Evolutionary conservation across 768 basidiomycete species (phyloP).

Genomic region (Cystobasidium tubakii): DNA sequence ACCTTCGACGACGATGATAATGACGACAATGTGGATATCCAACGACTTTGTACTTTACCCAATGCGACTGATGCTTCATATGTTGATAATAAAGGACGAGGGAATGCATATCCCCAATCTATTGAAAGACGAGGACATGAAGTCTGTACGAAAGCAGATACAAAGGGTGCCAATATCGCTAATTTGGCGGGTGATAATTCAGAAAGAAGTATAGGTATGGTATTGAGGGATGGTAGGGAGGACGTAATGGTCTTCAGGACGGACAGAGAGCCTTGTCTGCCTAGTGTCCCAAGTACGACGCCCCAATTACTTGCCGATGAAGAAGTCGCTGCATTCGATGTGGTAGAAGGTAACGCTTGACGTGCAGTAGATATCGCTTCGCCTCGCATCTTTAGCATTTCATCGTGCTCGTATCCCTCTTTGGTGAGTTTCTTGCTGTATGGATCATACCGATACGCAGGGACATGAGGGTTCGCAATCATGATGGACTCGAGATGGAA

Average conservation of each 20-base stretch:
- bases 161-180: slow-evolving; percentile 68
- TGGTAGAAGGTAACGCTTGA: slow-evolving; percentile 51
- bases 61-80: slow-evolving; percentile 88
- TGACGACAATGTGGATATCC: no score
- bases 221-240: slow-evolving; percentile 5
- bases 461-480: slow-evolving; percentile 84
- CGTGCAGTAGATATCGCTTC: slow-evolving; percentile 71
- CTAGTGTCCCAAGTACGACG: slow-evolving; percentile 85
- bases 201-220: slow-evolving; percentile 83
- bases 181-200: slow-evolving; percentile 95
- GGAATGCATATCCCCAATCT: slow-evolving; percentile 98
- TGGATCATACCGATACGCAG: slow-evolving; percentile 96
- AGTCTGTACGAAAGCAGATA: slow-evolving; percentile 89
- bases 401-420: slow-evolving; percentile 78
- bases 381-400: slow-evolving; percentile 72
- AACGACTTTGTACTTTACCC: slow-evolving; percentile 53
- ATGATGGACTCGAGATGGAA: slow-evolving; percentile 98
- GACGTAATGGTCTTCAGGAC: slow-evolving; percentile 77
- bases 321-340: not conserved
- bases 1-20: not conserved
- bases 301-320: slow-evolving; percentile 59
- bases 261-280: slow-evolving; percentile 83
- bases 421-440: slow-evolving; percentile 95
- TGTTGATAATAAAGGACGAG: slow-evolving; percentile 76
- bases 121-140: slow-evolving; percentile 93